Evolutionary conservation across 176 grass and related monocot genomes (phyloP).

Genomic region (Oryza rufipogon): DNA sequence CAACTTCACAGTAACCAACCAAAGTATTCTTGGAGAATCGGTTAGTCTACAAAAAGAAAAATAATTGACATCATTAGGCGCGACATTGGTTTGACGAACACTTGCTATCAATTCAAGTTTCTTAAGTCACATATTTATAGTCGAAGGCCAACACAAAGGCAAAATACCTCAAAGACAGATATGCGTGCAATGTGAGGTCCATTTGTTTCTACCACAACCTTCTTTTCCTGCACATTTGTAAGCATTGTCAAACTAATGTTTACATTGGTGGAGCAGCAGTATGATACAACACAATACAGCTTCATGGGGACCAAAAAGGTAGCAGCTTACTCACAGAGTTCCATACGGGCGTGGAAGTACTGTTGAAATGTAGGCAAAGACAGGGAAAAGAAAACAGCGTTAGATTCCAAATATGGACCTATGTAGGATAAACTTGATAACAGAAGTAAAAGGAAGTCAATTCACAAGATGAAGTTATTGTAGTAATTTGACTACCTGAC

Average conservation of each 20-base stretch:
- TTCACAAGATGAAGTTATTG: not conserved
- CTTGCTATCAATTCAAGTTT: not conserved
- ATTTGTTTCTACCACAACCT: conserved; percentile 82
- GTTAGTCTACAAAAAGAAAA: conserved; percentile 70
- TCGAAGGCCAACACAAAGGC: conserved; percentile 1
- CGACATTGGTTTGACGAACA: conserved; percentile 17
- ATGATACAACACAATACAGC: not conserved
- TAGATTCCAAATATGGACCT: not conserved
- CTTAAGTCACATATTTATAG: not conserved
- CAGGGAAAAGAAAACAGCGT: not conserved
- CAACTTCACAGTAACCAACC: conserved; percentile 95
- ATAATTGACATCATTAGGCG: conserved; percentile 29
- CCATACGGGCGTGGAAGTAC: conserved; percentile 81
- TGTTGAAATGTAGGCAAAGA: conserved; percentile 32
- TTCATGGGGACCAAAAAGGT: not conserved
- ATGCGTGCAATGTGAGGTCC: conserved; percentile 85
- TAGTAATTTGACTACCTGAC: not conserved
- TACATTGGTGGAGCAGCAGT: not conserved
- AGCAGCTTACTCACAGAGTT: conserved; percentile 79
- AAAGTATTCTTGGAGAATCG: conserved; percentile 89
- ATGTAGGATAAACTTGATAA: conserved; percentile 5
- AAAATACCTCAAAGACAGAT: conserved; percentile 88
- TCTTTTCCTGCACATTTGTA: conserved; percentile 79
- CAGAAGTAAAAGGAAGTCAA: not conserved
- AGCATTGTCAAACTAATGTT: not conserved